Conservation (phyloP, 805 yeast genomes). For the Candida pseudofarinosa region DNA sequence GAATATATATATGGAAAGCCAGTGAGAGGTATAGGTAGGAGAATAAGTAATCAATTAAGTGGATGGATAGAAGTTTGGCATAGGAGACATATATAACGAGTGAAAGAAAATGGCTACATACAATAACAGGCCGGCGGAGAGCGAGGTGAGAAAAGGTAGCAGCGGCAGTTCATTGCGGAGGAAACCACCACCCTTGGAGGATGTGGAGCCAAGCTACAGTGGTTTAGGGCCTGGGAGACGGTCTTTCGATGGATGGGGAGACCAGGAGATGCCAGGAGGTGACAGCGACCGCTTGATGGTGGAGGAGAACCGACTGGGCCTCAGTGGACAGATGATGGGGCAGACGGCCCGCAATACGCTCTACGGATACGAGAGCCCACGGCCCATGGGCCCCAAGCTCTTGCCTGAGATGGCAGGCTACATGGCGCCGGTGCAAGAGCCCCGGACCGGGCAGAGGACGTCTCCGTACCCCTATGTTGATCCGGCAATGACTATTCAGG, state of each 20-base stretch:
- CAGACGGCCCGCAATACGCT: no score
- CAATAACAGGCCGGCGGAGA: not conserved
- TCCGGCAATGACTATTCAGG: constrained; percentile 1
- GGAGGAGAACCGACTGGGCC: not conserved
- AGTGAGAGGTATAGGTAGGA: not conserved
- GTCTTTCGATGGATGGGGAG: no score
- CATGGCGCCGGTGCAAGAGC: constrained; percentile 1
- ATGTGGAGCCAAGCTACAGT: not conserved
- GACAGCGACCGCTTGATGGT: not conserved
- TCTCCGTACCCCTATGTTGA: constrained; percentile 6
- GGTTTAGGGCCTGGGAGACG: not conserved
- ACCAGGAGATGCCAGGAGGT: not conserved
- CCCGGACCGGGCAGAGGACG: not conserved
- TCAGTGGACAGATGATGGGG: no score
- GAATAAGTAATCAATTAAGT: not conserved
- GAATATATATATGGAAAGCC: no score
- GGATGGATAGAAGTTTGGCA: not conserved
- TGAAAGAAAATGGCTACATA: not conserved
- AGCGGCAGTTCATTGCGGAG: constrained; percentile 3
- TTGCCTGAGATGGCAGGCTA: constrained; percentile 20
- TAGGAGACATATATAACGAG: not conserved
- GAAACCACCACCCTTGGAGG: constrained; percentile 4
- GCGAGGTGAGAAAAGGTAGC: not conserved
- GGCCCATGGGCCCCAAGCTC: constrained; percentile 39
- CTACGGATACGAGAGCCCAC: constrained; percentile 27